These are phyloP conservation scores for Alternaria solani DNA, from an alignment of 2,329 filamentous ascomycete genomes.

Conservation along the genomic window DNA sequence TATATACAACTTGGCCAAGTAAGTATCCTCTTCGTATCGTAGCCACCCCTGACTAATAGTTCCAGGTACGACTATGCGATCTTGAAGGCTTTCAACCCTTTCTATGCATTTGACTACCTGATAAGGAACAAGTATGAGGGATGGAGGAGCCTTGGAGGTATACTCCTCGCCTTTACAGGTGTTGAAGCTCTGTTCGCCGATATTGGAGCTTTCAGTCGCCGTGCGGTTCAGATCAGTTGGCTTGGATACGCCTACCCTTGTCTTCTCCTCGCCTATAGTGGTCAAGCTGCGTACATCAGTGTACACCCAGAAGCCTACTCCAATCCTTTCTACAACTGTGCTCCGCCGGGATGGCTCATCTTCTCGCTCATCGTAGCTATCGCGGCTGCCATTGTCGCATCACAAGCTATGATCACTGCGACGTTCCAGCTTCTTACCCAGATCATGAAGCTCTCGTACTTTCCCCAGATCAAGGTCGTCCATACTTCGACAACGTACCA, in stretches of 20 bases:
- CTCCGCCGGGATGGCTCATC: conserved; percentile 72
- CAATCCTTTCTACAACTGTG: conserved; percentile 78
- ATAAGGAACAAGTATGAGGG: conserved; percentile 66
- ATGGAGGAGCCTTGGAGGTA: conserved; percentile 73
- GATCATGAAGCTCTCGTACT: conserved; percentile 77
- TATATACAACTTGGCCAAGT: conserved; percentile 60
- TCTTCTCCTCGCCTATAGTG: conserved; percentile 71
- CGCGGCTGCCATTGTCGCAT: conserved; percentile 76
- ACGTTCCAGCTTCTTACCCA: conserved; percentile 76
- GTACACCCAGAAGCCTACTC: conserved; percentile 66
- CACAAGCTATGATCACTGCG: conserved; percentile 79
- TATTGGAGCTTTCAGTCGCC: conserved; percentile 74
- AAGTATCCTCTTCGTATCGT: not conserved
- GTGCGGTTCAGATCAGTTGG: conserved; percentile 77
- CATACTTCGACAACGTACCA: conserved; percentile 76
- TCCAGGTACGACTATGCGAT: conserved; percentile 57
- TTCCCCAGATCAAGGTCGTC: conserved; percentile 76
- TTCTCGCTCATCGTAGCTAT: conserved; percentile 73
- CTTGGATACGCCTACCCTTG: conserved; percentile 73
- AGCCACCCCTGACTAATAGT: conserved; percentile 19
- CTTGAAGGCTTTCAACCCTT: conserved; percentile 62
- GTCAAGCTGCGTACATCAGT: conserved; percentile 77
- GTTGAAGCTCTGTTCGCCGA: conserved; percentile 84
- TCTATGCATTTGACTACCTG: conserved; percentile 69
- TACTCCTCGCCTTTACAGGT: conserved; percentile 76